Base-by-base conservation (phyloP, 306 rosid species). In the Heteromeles arbutifolia region DNA sequence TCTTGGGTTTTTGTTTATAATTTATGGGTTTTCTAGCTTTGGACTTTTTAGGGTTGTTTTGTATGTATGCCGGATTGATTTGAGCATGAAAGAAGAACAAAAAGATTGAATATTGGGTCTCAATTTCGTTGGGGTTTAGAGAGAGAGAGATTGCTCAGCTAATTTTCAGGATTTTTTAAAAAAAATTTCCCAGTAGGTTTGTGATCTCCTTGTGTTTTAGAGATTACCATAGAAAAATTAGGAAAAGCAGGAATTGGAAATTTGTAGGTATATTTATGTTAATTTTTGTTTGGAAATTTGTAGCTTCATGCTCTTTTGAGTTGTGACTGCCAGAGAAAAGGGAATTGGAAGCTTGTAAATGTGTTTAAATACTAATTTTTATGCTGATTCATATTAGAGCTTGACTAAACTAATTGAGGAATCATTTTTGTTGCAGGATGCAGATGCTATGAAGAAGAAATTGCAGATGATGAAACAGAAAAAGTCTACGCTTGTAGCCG, bases 361-460 rank as follows among this genome's bases (percentile, higher is more conserved):
- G 2, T 5, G 54, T 50, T 48, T 48, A 5, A 4, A 14, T 15
- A 17, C 53, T 48, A 48, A 48, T 48, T 37, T 7, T 37, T 37
- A 37, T 37, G 41, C 41, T 37, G 9, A 7, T 37, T 37, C 50
- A 34, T 34, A 7, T n/a, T 18, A 34, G 48, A 74, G 14, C n/a
- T 80, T 44, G 69, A 69, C 75, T 78, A 34, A 76, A 80, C 65
- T 17, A 69, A 41, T 76, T 66, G 56, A 54, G 29, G 26, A 12
- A 54, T 69, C 11, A 39, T 29, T 34, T 31, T 39, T 11, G 74
- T 68, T 78, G 79, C 86, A 96, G 99, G 98, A 92, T 74, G 80
- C 93, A 14, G 91, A 84, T 34, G 80, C 77, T 83, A 82, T 58
- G 89, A 89, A 85, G 84, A 86, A 77, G 80, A 92, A 86, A 84